A percentile compares a stretch with the other conserved stretches of the same genome.
phyloP scores from a whole-genome alignment of 2,329 filamentous ascomycete genomes.

The Aureobasidium melanogenum region DNA sequence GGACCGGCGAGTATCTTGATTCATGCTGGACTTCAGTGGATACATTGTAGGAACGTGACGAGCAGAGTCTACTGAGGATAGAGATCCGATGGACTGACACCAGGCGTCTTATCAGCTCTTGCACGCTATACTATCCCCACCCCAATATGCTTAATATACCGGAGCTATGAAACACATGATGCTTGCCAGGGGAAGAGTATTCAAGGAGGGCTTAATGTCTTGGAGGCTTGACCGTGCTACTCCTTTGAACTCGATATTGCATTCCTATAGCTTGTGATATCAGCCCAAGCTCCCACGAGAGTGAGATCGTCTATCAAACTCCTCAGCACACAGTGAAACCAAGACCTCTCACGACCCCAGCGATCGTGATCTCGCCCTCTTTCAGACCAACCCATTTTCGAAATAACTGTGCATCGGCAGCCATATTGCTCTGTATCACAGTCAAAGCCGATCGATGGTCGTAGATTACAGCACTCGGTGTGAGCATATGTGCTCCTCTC shows the following conservation, averaged over 20 bases:
- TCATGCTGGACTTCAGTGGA: background rate
- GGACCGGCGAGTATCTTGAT: background rate
- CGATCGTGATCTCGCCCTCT: background rate
- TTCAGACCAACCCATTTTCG: background rate
- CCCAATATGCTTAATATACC: too few relatives aligned
- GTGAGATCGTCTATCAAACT: too few relatives aligned
- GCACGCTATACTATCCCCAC: too few relatives aligned
- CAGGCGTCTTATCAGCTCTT: background rate
- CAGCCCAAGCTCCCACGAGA: background rate
- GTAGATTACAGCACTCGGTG: background rate
- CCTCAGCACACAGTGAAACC: too few relatives aligned
- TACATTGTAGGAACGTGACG: too few relatives aligned
- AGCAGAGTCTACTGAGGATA: background rate
- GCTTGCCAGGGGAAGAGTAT: too few relatives aligned
- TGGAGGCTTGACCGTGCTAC: too few relatives aligned
- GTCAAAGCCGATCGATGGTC: background rate
- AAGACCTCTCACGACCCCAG: background rate
- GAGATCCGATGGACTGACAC: background rate
- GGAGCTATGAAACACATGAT: too few relatives aligned
- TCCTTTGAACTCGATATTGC: background rate
- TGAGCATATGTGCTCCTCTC: background rate
- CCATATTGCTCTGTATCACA: background rate
- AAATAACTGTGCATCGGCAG: background rate
- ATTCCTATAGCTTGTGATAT: background rate
- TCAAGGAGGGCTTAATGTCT: too few relatives aligned